Evolutionary conservation across 768 basidiomycete genomes (phyloP), one percentile per base, ranked within the genome.

Genomic region (Pulveroboletus sp.): DNA sequence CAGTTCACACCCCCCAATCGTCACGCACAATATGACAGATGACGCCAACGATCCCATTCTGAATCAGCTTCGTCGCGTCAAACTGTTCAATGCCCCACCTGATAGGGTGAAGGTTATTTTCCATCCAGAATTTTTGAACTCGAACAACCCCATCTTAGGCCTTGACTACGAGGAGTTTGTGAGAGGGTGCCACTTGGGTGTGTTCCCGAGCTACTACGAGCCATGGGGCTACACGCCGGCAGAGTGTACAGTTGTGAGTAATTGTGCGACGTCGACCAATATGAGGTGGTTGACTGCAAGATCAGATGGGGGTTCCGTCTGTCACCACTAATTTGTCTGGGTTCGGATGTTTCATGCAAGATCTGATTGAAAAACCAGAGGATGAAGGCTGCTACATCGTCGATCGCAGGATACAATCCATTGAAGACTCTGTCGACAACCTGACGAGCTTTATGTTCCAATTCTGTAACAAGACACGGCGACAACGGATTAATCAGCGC

Each of bases 131-230:
- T 99, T 99, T 73, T 69, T 99, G 64, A 98, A 95, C 70, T 85
- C 91, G 53, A 97, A 94, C 71, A 97, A 98, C 71, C 96, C 96
- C 0, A 96, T 98, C 47, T 73, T 99, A 17, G 94, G 93, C 2
- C 77, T 99, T 51, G 96, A 99, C 65, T 99, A 99, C 67, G 96
- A 99, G 69, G 96, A 99, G 71, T 99, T 99, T 63, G 96, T 98
- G 33, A 77, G 96, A 56, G 96, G 96, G 1, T 97, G 95, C 65
- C 96, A 99, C 74, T 73, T 99, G 43, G 96, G 96, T 42, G 95
- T 99, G 36, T 99, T 99, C 80, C 95, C 96, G 2, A 91, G 87
- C 57, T 98, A 97, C 64, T 97, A 96, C 65, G 90, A 94, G 71
- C 92, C 92, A 4, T 93, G 91, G 91, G 91, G 91, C 0, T 96